A percentile compares a stretch with the other conserved stretches of the same genome.
phyloP scores from a whole-genome alignment of 352 stramenopile species.

The Phytophthora capsici region DNA sequence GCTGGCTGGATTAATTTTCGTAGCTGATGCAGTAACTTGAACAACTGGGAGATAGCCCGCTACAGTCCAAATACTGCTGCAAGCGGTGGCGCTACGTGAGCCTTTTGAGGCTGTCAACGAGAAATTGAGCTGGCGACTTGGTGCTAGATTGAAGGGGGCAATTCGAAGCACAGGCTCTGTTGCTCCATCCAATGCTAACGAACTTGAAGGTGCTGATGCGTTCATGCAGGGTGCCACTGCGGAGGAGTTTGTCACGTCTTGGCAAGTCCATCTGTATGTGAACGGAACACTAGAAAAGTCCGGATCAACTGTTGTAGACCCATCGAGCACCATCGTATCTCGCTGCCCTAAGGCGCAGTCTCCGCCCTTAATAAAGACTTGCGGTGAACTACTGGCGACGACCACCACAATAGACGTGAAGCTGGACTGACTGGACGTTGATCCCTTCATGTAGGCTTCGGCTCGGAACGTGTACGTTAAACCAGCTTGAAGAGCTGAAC shows the following conservation, averaged over 20 bases:
- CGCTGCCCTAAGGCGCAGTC: slow-evolving; percentile 54
- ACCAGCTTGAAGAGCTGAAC: slow-evolving; percentile 41
- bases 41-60: slow-evolving; percentile 59
- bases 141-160: slow-evolving; percentile 50
- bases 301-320: slow-evolving; percentile 53
- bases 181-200: slow-evolving; percentile 22
- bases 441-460: slow-evolving; percentile 53
- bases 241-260: slow-evolving; percentile 52
- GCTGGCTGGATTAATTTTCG: slow-evolving; percentile 57
- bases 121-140: slow-evolving; percentile 53
- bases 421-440: slow-evolving; percentile 28
- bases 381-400: slow-evolving; percentile 47
- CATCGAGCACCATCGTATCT: slow-evolving; percentile 62
- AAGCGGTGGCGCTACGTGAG: slow-evolving; percentile 19
- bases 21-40: slow-evolving; percentile 23
- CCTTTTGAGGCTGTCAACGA: slow-evolving; percentile 50
- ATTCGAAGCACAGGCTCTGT: slow-evolving; percentile 38
- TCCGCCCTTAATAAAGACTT: slow-evolving; percentile 47
- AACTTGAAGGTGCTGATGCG: not conserved
- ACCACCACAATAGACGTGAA: slow-evolving; percentile 50
- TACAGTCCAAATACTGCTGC: slow-evolving; percentile 54
- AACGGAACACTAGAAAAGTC: slow-evolving; percentile 47
- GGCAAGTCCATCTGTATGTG: slow-evolving; percentile 56
- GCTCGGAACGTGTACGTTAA: slow-evolving; percentile 65
- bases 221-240: slow-evolving; percentile 30